Evolutionary conservation across 768 basidiomycete genomes (phyloP).

Genomic region (Postia placenta): DNA sequence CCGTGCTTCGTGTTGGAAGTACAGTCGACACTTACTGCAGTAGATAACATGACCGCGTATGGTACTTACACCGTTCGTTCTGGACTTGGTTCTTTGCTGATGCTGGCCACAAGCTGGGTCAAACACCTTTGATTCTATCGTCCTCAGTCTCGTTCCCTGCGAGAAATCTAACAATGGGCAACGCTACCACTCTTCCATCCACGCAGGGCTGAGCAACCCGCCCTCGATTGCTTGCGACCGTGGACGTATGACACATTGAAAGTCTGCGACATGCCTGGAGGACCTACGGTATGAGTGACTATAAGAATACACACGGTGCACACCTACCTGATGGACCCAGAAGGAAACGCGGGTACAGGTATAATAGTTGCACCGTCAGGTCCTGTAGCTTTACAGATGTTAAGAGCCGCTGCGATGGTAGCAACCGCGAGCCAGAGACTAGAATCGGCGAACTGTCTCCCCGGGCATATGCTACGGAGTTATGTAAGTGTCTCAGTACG

Average conservation of each 20-base stretch:
- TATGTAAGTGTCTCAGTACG: neutral
- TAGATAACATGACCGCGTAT: neutral
- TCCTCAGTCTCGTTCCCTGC: too few species aligned
- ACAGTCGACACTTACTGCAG: too few species aligned
- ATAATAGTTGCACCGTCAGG: conserved; percentile 32
- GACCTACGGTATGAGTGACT: neutral
- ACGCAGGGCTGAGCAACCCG: neutral
- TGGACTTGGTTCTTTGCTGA: too few species aligned
- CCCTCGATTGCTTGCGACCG: conserved; percentile 21
- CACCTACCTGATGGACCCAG: conserved; percentile 34
- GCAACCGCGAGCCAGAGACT: conserved; percentile 41
- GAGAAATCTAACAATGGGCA: neutral
- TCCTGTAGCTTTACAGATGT: conserved; percentile 37
- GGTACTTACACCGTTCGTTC: neutral
- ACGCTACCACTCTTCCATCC: neutral
- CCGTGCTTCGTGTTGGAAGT: too few species aligned
- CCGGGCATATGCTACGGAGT: conserved; percentile 41
- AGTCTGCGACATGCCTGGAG: conserved; percentile 45
- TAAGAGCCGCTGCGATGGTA: conserved; percentile 38
- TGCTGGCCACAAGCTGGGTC: neutral
- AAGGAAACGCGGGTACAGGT: conserved; percentile 31
- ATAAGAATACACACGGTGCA: neutral
- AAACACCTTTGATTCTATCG: too few species aligned
- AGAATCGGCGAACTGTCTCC: conserved; percentile 43
- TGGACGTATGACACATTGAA: conserved; percentile 39